Evolutionary conservation across 2,329 filamentous ascomycete genomes (phyloP).

Genomic region (Pyrenophora teres): DNA sequence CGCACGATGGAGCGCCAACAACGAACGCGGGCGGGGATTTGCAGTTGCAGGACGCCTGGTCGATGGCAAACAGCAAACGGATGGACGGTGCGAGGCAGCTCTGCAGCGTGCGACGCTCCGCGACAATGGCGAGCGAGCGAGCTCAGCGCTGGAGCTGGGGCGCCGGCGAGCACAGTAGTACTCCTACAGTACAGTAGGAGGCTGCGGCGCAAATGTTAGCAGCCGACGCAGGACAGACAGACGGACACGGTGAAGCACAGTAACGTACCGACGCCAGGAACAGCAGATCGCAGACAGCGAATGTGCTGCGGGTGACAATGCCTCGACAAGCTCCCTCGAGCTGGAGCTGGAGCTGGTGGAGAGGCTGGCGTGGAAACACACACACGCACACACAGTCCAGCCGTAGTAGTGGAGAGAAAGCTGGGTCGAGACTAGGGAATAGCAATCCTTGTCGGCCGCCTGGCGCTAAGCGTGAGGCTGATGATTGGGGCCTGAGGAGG

Average conservation of each 20-base stretch:
- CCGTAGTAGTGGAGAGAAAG: constrained; percentile 18
- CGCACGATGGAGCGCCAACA: constrained; percentile 1
- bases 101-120: constrained; percentile 16
- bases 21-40: constrained; percentile 9
- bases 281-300: constrained; percentile 16
- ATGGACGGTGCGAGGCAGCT: constrained; percentile 7
- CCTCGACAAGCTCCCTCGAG: constrained; percentile 13
- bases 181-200: not conserved
- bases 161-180: constrained; percentile 15
- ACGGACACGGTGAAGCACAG: not conserved
- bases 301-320: constrained; percentile 19
- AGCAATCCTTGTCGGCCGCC: constrained; percentile 17
- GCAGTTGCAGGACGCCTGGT: not conserved
- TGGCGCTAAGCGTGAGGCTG: constrained; percentile 12
- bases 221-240: not conserved
- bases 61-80: not conserved
- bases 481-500: not conserved
- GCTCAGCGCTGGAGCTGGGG: constrained; percentile 6
- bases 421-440: constrained; percentile 15
- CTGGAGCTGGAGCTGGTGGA: not conserved
- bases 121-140: constrained; percentile 16
- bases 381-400: not conserved
- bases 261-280: constrained; percentile 20
- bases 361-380: constrained; percentile 13
- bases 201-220: constrained; percentile 18